Conservation (phyloP, 148 eudicot species). For the Fagopyrum tataricum region DNA sequence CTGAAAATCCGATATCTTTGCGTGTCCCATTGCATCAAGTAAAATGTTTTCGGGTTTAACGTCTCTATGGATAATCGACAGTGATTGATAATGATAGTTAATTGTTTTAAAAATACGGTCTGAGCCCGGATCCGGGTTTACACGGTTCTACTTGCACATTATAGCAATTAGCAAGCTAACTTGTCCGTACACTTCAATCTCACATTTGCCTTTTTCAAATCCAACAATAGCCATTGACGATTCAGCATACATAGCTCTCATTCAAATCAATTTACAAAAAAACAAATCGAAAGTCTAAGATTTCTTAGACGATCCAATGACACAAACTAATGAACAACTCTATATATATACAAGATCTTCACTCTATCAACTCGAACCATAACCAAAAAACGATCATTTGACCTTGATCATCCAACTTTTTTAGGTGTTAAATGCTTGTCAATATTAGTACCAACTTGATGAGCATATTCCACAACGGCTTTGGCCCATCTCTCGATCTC, state of each 20-base stretch:
- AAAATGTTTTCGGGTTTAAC: slow-evolving; percentile 37
- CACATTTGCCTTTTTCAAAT: not conserved
- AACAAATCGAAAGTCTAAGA: not conserved
- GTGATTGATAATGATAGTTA: no score
- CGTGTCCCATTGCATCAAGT: slow-evolving; percentile 21
- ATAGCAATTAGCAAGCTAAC: no score
- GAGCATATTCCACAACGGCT: slow-evolving; percentile 53
- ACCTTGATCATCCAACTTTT: not conserved
- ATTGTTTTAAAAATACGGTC: no score
- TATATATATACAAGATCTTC: not conserved
- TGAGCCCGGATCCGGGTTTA: no score
- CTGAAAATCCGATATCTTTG: slow-evolving; percentile 37
- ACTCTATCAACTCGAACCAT: not conserved
- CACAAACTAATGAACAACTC: no score
- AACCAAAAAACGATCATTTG: not conserved
- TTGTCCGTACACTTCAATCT: not conserved
- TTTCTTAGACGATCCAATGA: not conserved
- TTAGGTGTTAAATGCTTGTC: no score
- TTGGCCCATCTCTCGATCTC: slow-evolving; percentile 66
- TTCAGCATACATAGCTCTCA: no score
- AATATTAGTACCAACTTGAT: slow-evolving; percentile 6
- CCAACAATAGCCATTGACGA: not conserved
- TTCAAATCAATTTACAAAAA: not conserved
- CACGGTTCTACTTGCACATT: no score
- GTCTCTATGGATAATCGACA: slow-evolving; percentile 42